Evolutionary conservation across 208 protist genomes (phyloP).

Genomic region (Leishmania gerbilli): DNA sequence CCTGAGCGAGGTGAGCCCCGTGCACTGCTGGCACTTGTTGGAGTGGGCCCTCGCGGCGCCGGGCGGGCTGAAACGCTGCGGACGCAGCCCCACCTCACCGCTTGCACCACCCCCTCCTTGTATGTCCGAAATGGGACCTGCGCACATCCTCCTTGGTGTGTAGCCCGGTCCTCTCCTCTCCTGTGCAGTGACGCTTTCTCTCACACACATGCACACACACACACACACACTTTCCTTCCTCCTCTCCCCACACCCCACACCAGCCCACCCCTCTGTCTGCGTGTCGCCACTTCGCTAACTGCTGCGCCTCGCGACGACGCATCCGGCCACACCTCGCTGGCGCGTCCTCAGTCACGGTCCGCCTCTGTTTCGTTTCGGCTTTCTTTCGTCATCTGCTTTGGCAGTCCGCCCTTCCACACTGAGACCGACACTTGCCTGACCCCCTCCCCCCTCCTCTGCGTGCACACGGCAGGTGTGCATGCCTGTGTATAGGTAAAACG

Average conservation of each 20-base stretch:
- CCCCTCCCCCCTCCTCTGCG: not conserved
- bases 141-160: too few species aligned
- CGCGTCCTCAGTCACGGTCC: too few species aligned
- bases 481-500: not conserved
- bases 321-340: not conserved
- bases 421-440: not conserved
- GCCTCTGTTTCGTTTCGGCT: not conserved
- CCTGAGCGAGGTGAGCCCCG: not conserved
- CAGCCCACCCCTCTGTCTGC: not conserved
- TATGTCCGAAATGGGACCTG: too few species aligned
- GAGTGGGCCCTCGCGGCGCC: not conserved
- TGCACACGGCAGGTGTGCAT: not conserved
- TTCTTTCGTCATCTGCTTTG: not conserved
- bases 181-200: not conserved
- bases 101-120: too few species aligned
- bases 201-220: not conserved
- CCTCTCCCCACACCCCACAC: not conserved
- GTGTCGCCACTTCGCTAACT: not conserved
- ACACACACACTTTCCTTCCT: not conserved
- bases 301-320: not conserved
- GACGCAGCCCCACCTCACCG: too few species aligned
- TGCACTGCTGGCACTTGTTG: not conserved
- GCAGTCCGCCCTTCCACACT: not conserved
- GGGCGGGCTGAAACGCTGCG: too few species aligned
- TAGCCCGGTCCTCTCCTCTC: too few species aligned